Evolutionary conservation across 805 yeast species (phyloP), one percentile per base, ranked within the genome.

Genomic region (Cyberlindnera misumaiensis): DNA sequence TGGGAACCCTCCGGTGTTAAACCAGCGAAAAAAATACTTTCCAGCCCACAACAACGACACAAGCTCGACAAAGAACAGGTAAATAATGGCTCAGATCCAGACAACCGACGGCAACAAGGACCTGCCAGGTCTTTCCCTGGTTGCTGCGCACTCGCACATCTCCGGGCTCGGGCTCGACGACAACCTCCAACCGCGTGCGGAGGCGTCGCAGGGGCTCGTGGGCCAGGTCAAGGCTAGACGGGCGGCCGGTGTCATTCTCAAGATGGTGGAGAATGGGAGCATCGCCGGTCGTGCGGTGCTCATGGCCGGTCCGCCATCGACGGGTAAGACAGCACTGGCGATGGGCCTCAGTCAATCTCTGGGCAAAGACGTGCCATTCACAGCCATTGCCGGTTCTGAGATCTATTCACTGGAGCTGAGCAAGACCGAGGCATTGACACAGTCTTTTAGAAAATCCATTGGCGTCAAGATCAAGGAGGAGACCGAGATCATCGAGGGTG

Each of bases 241-340:
- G 57, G 97, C 99, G 5, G 96, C 96, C 14, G 99, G 96, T 41
- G 81, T 93, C 30, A 81, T 93, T 38, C 73, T 90, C 51, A 89
- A 85, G 65, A 82, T 93, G 87, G 87, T 93, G 44, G 88, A 86
- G 58, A 88, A 84, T 26, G 96, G 96, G 36, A 79, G 85, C 48
- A 90, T 93, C 63, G 96, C 97, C 16, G 99, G 99, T 20, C 77
- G 97, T 49, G 97, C 97, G 2, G 93, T 89, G 15, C 65, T 93
- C 46, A 72, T 93, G 44, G 97, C 98, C 0, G 99, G 99, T 30
- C 97, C 97, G 10, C 98, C 98, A 22, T 86, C 96, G 11, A 93
- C 98, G 0, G 99, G 99, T 63, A 93, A 93, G 62, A 93, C 99
- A 3, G 99, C 99, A 28, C 76, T 93, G 52, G 98, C 99, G 11